These are phyloP conservation scores for Hibiscus tridactylites DNA, from an alignment of 345 rosid species.

Conservation along the genomic window DNA sequence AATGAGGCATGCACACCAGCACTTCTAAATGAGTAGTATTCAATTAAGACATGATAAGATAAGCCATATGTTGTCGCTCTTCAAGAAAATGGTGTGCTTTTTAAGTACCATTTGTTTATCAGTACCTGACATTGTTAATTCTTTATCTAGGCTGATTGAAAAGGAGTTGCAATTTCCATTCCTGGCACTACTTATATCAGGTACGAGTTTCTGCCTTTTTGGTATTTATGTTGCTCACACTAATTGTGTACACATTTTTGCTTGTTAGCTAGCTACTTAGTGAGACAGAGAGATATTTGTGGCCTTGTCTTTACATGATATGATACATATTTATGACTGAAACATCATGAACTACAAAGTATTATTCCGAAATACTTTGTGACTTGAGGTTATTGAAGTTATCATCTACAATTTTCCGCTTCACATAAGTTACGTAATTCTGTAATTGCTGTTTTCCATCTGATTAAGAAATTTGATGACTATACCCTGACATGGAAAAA, in stretches of 20 bases:
- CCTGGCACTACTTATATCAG: constrained; percentile 88
- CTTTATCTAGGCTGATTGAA: constrained; percentile 48
- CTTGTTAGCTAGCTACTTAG: not conserved
- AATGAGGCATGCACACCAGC: not conserved
- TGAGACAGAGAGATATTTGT: not conserved
- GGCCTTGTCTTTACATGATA: not conserved
- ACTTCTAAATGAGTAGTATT: not conserved
- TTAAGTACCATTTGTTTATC: not conserved
- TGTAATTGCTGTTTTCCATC: not conserved
- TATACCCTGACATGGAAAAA: not conserved
- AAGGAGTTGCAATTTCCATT: constrained; percentile 81
- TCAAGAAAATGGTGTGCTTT: not conserved
- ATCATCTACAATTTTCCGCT: not conserved
- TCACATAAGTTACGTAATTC: not conserved
- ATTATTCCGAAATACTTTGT: not conserved
- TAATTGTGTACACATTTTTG: not conserved
- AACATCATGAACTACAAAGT: not conserved
- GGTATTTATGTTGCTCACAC: not conserved
- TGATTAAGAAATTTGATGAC: not conserved
- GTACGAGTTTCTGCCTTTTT: constrained; percentile 22
- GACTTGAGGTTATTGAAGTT: not conserved
- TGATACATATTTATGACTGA: not conserved
- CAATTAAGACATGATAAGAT: not conserved
- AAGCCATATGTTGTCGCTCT: not conserved
- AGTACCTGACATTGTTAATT: not conserved